Evolutionary conservation across 106 monocot genomes (phyloP), one percentile per base, ranked within the genome.

Genomic region (Ottelia alismoides): DNA sequence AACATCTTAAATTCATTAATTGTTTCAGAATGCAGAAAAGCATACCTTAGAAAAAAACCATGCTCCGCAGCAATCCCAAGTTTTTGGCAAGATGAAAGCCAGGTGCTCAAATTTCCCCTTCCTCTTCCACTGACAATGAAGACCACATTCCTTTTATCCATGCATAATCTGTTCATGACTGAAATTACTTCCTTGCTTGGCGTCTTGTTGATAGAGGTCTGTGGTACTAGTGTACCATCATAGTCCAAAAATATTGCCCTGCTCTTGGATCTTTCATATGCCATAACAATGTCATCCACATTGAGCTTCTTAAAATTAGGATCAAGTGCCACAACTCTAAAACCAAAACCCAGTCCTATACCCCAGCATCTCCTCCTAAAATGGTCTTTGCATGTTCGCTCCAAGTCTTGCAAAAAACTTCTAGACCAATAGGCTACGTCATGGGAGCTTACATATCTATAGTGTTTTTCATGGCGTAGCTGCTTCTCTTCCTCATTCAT

Each of bases 31-130:
- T 6, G 9, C 5, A 35, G 35, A 35, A 55, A 3, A 45, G 11
- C 12, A 12, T 67, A 84, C 84, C 84, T 84, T 59, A 79, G 47
- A 48, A 70, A 79, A 61, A 68, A 84, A 28, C 84, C 84, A 66
- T 84, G 84, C 70, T 85, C 85, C 2, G 84, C 84, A 1, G 84
- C 84, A 63, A 84, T 75, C 20, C 84, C 84, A 47, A 84, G 78
- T 24, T 75, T 79, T 21, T 62, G 56, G 53, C 84, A 84, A 18
- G 71, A 68, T 25, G 62, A 61, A 63, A 84, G 79, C 84, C 84
- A 84, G 22, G 57, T 70, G 31, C 66, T 66, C 3, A 84, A 63
- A 47, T 31, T 76, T 0, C 64, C 72, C 54, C 72, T 75, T n/a
- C 69, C 72, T 25, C 79, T 78, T 20, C 78, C 84, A 40, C 84